phyloP scores from a whole-genome alignment of 345 rosid genomes.

The rapeseed (Brassica napus) region Da-Ae NC_063441.1:17271501-17272000 shows the following conservation, averaged over 20 bases:
- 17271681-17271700: conserved; percentile 80
- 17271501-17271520: conserved; percentile 57
- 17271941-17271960: conserved; percentile 99
- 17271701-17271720: conserved; percentile 97
- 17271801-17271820: conserved; percentile 79
- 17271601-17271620: conserved; percentile 65
- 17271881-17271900: conserved; percentile 80
- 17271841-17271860: conserved; percentile 92
- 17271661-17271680: conserved; percentile 5
- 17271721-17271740: conserved; percentile 99
- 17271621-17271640: conserved; percentile 6
- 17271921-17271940: conserved; percentile 91
- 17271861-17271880: conserved; percentile 97
- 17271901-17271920: conserved; percentile 91
- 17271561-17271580: conserved; percentile 75
- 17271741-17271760: conserved; percentile 94
- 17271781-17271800: conserved; percentile 98
- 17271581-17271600: conserved; percentile 94
- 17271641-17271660: conserved; percentile 22
- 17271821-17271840: conserved; percentile 81
- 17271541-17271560: conserved; percentile 52
- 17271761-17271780: conserved; percentile 93
- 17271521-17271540: conserved; percentile 56
- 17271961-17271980: background rate
- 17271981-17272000: background rate